Evolutionary conservation across 1,284 basidiomycete genomes (phyloP).

Genomic region (Laetiporus sulphureus): DNA sequence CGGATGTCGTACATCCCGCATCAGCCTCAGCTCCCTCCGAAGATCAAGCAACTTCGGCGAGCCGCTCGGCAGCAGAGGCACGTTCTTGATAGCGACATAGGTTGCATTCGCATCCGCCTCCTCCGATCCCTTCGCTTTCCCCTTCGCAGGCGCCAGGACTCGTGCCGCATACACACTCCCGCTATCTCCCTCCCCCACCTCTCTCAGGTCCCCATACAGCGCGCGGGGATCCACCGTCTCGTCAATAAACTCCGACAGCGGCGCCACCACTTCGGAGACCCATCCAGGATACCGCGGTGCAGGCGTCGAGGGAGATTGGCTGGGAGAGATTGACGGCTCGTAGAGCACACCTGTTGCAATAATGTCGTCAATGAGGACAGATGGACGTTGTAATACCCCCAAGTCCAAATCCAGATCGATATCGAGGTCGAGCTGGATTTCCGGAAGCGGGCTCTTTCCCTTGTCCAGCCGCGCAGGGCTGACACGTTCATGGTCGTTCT

Average conservation of each 20-base stretch:
- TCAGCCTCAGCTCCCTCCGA: conserved; percentile 48
- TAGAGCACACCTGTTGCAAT: conserved; percentile 10
- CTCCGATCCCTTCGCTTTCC: neutral
- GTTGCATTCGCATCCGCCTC: conserved; percentile 11
- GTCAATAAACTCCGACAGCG: conserved; percentile 59
- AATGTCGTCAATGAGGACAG: conserved; percentile 21
- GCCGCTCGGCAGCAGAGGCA: conserved; percentile 51
- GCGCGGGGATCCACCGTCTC: conserved; percentile 51
- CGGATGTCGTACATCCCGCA: conserved; percentile 49
- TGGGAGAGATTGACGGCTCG: conserved; percentile 12
- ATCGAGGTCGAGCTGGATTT: conserved; percentile 8
- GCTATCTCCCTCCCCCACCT: conserved; percentile 75
- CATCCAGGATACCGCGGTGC: conserved; percentile 23
- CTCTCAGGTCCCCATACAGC: conserved; percentile 56
- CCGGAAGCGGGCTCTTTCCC: conserved; percentile 2
- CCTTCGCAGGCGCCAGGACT: conserved; percentile 29
- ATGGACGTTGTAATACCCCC: conserved; percentile 13
- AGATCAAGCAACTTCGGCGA: conserved; percentile 59
- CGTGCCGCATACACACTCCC: conserved; percentile 66
- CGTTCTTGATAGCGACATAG: conserved; percentile 60
- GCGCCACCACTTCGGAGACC: conserved; percentile 50
- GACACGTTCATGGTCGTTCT: conserved; percentile 10
- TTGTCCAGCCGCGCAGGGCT: neutral
- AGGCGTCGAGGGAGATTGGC: conserved; percentile 19
- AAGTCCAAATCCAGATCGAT: conserved; percentile 2